Base-by-base conservation (phyloP, 176 grass and related monocot genomes). In the Ensete glaucum region DNA sequence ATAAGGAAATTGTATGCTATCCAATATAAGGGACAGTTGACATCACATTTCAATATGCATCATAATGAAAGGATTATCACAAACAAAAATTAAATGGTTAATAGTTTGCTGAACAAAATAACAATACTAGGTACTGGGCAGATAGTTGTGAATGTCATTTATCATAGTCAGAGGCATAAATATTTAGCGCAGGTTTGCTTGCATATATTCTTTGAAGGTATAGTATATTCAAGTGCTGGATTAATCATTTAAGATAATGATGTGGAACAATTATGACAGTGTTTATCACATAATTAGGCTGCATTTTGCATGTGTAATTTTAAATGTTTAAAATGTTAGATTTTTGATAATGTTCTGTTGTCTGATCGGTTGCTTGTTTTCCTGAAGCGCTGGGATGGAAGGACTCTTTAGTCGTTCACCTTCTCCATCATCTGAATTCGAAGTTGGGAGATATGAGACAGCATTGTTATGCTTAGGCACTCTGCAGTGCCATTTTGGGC, bases 401-500 rank as follows among this genome's bases (percentile, higher is more conserved):
- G 90, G 86, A n/a, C 34, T 87, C 79, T 98, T 98, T 82, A 90
- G 78, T 54, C 81, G 86, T 83, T 85, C 88, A 58, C 53, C 71
- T 54, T 78, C 87, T 82, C 68, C 82, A 64, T 73, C 75, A 25
- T 83, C 87, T 67, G 94, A 90, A 83, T 85, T 89, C 78, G 80
- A 91, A 71, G 67, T 98, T 62, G 94, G 94, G 73, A 92, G 87
- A 81, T 98, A 93, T 80, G 88, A 98, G 85, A 92, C 82, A 16
- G 94, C 94, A 85, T 79, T 98, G 55, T 84, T 98, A 53, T 93
- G 88, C 79, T 84, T 93, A 89, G 90, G 94, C 27, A 93, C 85
- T 77, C 84, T 98, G 85, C 94, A 98, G 69, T 85, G 83, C 83
- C 83, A 90, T 75, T 98, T 93, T 93, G 94, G 90, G 58, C 94